phyloP scores from a whole-genome alignment of 768 basidiomycete species.

The Russula dissimulans region DNA sequence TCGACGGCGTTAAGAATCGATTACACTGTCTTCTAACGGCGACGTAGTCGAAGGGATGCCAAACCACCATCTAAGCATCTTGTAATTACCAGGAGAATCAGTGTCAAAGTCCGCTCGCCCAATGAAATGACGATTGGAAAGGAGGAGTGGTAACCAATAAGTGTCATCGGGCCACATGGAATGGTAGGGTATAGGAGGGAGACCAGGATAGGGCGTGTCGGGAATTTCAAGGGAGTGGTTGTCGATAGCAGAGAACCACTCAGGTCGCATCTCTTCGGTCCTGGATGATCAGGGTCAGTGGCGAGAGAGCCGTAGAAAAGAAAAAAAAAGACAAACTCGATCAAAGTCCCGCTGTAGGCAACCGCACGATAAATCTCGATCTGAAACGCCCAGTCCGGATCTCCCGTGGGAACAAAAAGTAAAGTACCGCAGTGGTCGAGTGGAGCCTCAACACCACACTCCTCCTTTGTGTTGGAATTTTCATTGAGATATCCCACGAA shows the following conservation, averaged over 20 bases:
- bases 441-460: conserved; percentile 63
- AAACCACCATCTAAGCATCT: conserved; percentile 18
- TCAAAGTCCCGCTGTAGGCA: conserved; percentile 47
- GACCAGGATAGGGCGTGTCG: background rate
- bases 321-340: conserved; percentile 44
- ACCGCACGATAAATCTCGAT: conserved; percentile 66
- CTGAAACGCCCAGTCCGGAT: conserved; percentile 49
- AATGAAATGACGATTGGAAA: conserved; percentile 33
- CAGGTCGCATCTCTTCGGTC: conserved; percentile 80
- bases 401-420: conserved; percentile 47
- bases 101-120: conserved; percentile 39
- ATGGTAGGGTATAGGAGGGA: conserved; percentile 48
- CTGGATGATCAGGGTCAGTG: conserved; percentile 29
- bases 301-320: background rate
- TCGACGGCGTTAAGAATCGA: background rate
- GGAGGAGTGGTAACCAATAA: conserved; percentile 60
- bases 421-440: conserved; percentile 56
- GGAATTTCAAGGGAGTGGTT: conserved; percentile 4
- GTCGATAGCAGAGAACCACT: conserved; percentile 53
- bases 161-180: conserved; percentile 56
- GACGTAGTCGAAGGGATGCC: conserved; percentile 8
- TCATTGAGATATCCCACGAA: background rate
- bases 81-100: conserved; percentile 6
- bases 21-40: background rate
- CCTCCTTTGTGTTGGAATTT: conserved; percentile 51